phyloP scores from a whole-genome alignment of 192 early-diverging fungal genomes.

The Linderina pennispora region DNA sequence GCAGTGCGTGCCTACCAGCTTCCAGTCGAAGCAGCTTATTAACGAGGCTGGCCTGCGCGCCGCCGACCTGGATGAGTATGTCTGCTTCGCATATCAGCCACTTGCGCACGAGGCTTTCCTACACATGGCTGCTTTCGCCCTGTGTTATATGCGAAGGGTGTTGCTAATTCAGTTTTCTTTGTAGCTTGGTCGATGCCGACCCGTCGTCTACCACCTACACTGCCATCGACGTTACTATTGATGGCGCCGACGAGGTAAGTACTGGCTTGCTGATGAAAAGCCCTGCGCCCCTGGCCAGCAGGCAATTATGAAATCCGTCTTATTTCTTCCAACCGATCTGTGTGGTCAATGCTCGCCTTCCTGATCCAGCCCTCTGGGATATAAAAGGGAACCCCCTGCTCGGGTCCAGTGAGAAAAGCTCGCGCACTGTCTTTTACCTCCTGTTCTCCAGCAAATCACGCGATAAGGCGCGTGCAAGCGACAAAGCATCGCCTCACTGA shows the following conservation, averaged over 20 bases:
- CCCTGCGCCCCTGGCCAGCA: neutral
- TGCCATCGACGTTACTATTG: constrained; percentile 77
- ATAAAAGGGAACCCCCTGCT: too few relatives aligned
- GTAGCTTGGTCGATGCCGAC: constrained; percentile 59
- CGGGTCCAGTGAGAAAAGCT: too few relatives aligned
- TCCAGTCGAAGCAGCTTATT: constrained; percentile 85
- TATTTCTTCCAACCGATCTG: too few relatives aligned
- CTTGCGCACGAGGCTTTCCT: neutral
- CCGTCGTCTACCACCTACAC: constrained; percentile 7
- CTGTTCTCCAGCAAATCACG: too few relatives aligned
- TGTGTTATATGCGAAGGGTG: too few relatives aligned
- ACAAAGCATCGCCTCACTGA: too few relatives aligned
- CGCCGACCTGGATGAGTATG: constrained; percentile 69
- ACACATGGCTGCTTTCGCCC: too few relatives aligned
- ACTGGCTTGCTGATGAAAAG: neutral
- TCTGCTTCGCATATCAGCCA: constrained; percentile 5
- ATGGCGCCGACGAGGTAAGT: constrained; percentile 78
- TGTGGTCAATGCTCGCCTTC: too few relatives aligned
- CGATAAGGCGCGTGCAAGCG: too few relatives aligned
- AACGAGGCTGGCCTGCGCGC: constrained; percentile 74
- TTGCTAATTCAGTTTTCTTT: neutral
- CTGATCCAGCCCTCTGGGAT: too few relatives aligned
- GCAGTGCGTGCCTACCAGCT: constrained; percentile 87
- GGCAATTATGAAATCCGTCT: too few relatives aligned
- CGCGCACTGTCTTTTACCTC: too few relatives aligned